phyloP scores from a whole-genome alignment of 352 stramenopile genomes.

The Saprolegnia diclina region DNA sequence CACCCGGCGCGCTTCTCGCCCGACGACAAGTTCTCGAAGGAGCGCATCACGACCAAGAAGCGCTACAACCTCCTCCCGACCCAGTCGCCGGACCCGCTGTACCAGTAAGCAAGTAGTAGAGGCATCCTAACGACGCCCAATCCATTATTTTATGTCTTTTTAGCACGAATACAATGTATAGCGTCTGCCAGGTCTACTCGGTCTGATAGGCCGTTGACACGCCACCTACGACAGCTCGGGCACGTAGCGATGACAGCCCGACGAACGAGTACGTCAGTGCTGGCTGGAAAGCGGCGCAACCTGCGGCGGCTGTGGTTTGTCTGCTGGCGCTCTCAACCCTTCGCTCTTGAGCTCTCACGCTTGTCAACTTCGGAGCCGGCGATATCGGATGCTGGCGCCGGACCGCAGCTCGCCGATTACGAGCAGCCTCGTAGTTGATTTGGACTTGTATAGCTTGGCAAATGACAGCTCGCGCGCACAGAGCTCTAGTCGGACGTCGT shows the following conservation, averaged over 20 bases:
- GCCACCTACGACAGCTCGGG: not conserved
- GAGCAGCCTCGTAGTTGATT: conserved; percentile 27
- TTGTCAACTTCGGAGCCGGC: not conserved
- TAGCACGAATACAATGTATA: not conserved
- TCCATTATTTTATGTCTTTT: conserved; percentile 15
- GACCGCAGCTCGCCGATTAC: conserved; percentile 27
- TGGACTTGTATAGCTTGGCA: too few species aligned
- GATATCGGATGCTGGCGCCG: conserved; percentile 1
- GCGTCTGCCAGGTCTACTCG: not conserved
- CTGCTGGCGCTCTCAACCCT: not conserved
- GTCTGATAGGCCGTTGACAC: not conserved
- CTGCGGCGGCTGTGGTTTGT: not conserved
- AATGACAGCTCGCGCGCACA: conserved; percentile 17
- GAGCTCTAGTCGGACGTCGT: conserved; percentile 28
- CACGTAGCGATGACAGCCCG: not conserved
- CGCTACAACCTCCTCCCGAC: conserved; percentile 96
- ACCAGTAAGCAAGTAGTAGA: conserved; percentile 42
- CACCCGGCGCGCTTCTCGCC: conserved; percentile 98
- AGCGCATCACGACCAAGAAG: conserved; percentile 98
- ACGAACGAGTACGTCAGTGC: not conserved
- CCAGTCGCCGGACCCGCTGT: conserved; percentile 86
- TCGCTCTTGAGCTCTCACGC: not conserved
- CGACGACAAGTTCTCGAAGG: conserved; percentile 99
- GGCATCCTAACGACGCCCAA: not conserved
- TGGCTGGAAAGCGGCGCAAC: not conserved